Base-by-base conservation (phyloP, 768 basidiomycete genomes). In the Suillus brevipes region DNA sequence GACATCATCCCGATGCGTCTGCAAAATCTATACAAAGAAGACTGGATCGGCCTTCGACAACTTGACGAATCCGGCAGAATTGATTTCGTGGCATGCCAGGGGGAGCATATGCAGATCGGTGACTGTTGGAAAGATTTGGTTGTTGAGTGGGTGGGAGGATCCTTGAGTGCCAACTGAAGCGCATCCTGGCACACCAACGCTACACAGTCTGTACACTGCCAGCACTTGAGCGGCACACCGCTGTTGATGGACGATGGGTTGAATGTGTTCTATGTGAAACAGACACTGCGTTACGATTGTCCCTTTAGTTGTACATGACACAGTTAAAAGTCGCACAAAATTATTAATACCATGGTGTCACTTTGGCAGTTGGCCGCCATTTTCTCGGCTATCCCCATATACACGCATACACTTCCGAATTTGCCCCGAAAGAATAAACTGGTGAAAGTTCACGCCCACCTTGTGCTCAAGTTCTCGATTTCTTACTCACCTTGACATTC, bases 21-120 rank as follows among this genome's bases (percentile, higher is more conserved):
- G 61, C 93, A 94, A 65, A 87, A 85, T 12, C 74, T 95, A 28
- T 95, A 95, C 74, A 71, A 72, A 9, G 86, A 92, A 68, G 89
- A 95, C 72, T 92, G 90, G 90, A 90, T 95, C 61, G 94, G 94
- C 5, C 75, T 95, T 62, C 84, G 86, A 37, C 71, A 78, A 64
- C 79, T 95, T 67, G 91, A 95, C 73, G 83, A 92, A 69, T 78
- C 81, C 25, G 89, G 86, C 5, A 81, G 78, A 5, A 81, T 95
- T 18, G 70, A 82, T 14, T 78, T 93, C 36, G 81, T 80, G 62
- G 81, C 82, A 23, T 95, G 94, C 71, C 81, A 86, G 31, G 89
- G 90, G 28, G 82, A 82, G 70, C 94, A 95, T 70, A 94, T 95
- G 93, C 81, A 87, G 56, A 74, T 95, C 52, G 72, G 78, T 1